A percentile compares a stretch with the other conserved stretches of the same genome.
Conservation (phyloP, 1,284 basidiomycete genomes). For the Mycosarcoma mackinlayi region DNA sequence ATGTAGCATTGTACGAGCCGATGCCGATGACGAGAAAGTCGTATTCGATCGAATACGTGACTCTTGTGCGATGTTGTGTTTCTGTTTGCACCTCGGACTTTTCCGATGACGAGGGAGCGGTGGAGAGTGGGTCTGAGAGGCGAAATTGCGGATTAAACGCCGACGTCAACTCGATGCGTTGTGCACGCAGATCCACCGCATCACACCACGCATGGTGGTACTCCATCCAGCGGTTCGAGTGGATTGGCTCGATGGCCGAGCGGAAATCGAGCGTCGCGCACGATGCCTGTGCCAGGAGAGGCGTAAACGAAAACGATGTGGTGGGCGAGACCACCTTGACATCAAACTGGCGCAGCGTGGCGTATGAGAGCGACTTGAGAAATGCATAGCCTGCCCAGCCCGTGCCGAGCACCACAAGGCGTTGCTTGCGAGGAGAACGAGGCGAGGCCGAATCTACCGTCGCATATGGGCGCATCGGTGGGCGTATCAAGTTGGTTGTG, state of each 20-base stretch:
- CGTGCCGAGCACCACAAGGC: constrained; percentile 82
- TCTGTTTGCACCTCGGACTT: constrained; percentile 1
- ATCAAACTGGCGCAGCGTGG: constrained; percentile 26
- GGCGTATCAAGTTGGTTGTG: no score
- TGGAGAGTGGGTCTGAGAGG: constrained; percentile 71
- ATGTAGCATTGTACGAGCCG: constrained; percentile 82
- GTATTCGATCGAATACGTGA: constrained; percentile 39
- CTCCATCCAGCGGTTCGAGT: constrained; percentile 65
- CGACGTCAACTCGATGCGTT: constrained; percentile 22
- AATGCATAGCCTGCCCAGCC: constrained; percentile 82
- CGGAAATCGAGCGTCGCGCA: constrained; percentile 72
- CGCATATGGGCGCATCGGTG: constrained; percentile 4
- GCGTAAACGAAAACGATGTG: constrained; percentile 49
- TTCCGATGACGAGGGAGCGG: constrained; percentile 29
- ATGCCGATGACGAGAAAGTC: constrained; percentile 87
- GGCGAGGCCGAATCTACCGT: neutral
- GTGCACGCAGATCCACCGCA: constrained; percentile 23
- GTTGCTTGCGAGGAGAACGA: constrained; percentile 73
- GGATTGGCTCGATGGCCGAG: constrained; percentile 81
- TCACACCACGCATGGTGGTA: constrained; percentile 70
- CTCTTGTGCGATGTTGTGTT: neutral
- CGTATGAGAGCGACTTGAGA: constrained; percentile 27
- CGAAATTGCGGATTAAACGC: constrained; percentile 65
- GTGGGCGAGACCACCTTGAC: constrained; percentile 62
- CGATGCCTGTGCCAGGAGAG: constrained; percentile 61